Conservation (phyloP, 2,329 filamentous ascomycete species). For the Xylariaceae sp. region DNA sequence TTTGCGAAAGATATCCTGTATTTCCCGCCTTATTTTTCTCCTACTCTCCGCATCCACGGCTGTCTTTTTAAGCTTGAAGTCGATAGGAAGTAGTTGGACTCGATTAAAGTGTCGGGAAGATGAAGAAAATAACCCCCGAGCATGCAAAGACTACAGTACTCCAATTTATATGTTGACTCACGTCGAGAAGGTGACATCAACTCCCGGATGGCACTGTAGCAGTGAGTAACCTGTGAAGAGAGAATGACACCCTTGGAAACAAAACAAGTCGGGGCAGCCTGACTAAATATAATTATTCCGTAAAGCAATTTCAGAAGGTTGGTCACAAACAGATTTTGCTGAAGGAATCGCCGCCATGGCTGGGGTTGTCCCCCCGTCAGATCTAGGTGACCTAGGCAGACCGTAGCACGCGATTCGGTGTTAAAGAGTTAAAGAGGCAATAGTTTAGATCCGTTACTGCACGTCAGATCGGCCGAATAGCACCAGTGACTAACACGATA, state of each 20-base stretch:
- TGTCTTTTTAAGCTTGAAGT: too few relatives aligned
- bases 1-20: constrained; percentile 23
- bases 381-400: too few relatives aligned
- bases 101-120: too few relatives aligned
- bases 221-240: neutral
- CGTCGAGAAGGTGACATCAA: neutral
- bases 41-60: too few relatives aligned
- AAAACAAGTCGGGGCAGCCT: neutral
- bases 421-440: neutral
- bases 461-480: neutral
- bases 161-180: neutral
- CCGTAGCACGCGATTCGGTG: neutral
- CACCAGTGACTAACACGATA: neutral
- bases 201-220: neutral
- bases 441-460: neutral
- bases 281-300: too few relatives aligned
- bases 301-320: neutral
- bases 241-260: neutral
- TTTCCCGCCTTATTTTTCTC: too few relatives aligned
- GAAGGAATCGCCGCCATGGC: neutral
- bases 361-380: neutral
- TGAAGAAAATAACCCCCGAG: too few relatives aligned
- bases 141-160: too few relatives aligned
- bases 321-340: neutral
- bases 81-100: neutral